These are phyloP conservation scores for Aspergillus mulundensis DNA, from an alignment of 495 filamentous ascomycete genomes.

Conservation along the genomic window DNA sequence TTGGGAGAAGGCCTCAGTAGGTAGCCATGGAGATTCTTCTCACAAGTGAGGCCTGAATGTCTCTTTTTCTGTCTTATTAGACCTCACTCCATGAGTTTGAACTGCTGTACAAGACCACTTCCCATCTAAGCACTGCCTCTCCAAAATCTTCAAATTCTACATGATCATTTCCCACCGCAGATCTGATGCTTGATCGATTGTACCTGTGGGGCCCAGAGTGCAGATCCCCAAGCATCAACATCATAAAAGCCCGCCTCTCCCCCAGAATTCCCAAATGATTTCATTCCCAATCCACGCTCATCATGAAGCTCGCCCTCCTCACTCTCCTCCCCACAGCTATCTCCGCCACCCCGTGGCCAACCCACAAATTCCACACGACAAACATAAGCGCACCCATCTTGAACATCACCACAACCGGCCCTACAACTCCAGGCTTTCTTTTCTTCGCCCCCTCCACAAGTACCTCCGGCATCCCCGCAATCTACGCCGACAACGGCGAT, in stretches of 20 bases:
- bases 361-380: not conserved
- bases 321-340: not conserved
- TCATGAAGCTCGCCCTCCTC: not conserved
- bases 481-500: constrained; percentile 27
- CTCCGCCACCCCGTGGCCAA: not conserved
- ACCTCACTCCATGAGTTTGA: no score
- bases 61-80: no score
- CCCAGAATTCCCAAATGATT: not conserved
- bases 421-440: constrained; percentile 23
- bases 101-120: no score
- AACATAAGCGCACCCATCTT: constrained; percentile 15
- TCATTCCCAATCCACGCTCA: not conserved
- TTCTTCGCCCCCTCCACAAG: constrained; percentile 20
- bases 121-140: no score
- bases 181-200: no score
- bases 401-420: constrained; percentile 26
- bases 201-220: not conserved
- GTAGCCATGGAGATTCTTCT: no score
- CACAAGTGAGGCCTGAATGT: no score
- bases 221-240: not conserved
- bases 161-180: no score
- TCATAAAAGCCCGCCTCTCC: not conserved
- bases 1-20: no score
- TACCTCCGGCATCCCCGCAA: constrained; percentile 14
- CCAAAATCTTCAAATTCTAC: no score